Evolutionary conservation across 768 basidiomycete genomes (phyloP), one percentile per base, ranked within the genome.

Genomic region (Mycena leptocephala): DNA sequence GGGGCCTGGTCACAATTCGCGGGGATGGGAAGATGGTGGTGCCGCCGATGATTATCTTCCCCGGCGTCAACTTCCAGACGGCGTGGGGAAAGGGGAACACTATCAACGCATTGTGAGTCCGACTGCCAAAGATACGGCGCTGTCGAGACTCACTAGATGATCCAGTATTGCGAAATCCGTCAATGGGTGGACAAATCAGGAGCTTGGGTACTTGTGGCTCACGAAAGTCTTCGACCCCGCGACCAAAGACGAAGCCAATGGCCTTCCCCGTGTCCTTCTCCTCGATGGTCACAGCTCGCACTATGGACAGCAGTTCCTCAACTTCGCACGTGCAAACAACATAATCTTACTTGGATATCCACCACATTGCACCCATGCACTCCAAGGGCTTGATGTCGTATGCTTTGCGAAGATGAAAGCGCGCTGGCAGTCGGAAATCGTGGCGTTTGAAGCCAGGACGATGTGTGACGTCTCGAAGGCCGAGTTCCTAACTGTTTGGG

Each of bases 211-310:
- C 8, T 20, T 70, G 2, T 83, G 81, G 83, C 59, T 84, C 20
- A 66, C 46, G 3, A 67, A 80, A 14, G 72, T 75, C 39, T 86
- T 88, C 59, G 82, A 87, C 48, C 73, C 75, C 0, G 72, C 81
- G 58, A 85, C 83, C 11, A 46, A 64, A 37, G 77, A 82, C 67
- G 81, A 82, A 37, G 79, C 82, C 5, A 72, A 30, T 39, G 82
- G 83, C 9, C 46, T 63, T 13, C 65, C 78, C 4, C 75, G 79
- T 8, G 64, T 83, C 33, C 76, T 86, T 10, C 55, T 84, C 46
- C 56, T 85, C 0, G 83, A 86, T 75, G 83, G 85, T 3, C 85
- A 86, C 72, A 76, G 68, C 67, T 86, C 83, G 3, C 85, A 86
- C 74, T 80, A 74, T 69, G 74, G 74, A 1, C 28, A 65, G 14